Evolutionary conservation across 495 filamentous ascomycete genomes (phyloP), one percentile per base, ranked within the genome.

Genomic region (Penicillium waksmanii): DNA sequence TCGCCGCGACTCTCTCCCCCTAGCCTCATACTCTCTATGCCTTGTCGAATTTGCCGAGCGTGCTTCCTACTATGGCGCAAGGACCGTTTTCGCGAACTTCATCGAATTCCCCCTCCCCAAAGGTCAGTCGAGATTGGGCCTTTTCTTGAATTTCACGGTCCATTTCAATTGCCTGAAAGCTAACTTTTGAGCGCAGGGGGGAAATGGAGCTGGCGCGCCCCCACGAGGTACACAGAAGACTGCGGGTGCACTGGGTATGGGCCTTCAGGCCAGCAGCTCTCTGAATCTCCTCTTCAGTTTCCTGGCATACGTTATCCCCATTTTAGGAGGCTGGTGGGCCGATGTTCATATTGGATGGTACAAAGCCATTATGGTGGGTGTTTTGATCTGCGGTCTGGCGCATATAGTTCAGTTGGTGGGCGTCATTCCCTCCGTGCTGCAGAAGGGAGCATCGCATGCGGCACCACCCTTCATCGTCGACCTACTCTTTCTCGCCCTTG

Each of bases 181-280:
- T 55, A 19, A 55, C 38, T 15, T 23, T 9, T 12, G 35, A 17
- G 25, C 34, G 5, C 27, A 72, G 83, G 78, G 57, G 57, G 86
- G 86, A 33, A 87, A 87, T 66, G 86, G 86, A 36, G 82, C 74
- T 21, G 87, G 87, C 60, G 84, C 85, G 0, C 84, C 85, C 35
- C 77, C 84, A 2, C 66, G 72, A 15, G 83, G 80, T 7, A 77
- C 77, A 0, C 71, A 86, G 58, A 71, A 81, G 49, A 84, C 82
- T 0, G 82, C 85, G 4, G 85, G 85, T 50, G 85, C 85, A 1
- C 62, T 87, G 31, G 81, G 81, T 27, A 82, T 80, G 69, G 85
- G 87, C 18, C 75, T 82, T 1, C 81, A 85, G 43, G 81, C 79
- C 15, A 77, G 83, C 47, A 84, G 84, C n/a, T 85, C 81, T 19